Evolutionary conservation across 129 eudicot genomes (phyloP).

Genomic region (Tanacetum coccineum): DNA sequence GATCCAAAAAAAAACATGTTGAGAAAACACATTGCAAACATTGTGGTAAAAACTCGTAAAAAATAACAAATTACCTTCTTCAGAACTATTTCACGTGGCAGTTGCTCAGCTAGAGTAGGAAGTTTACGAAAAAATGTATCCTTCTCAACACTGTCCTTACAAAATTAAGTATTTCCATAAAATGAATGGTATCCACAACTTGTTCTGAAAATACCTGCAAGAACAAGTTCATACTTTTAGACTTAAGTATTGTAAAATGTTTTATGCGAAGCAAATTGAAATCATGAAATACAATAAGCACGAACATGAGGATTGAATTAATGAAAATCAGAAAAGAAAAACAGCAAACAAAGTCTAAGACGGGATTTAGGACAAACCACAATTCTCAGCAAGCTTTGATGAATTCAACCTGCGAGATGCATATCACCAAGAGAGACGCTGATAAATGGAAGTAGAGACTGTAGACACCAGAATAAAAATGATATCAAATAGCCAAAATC

Average conservation of each 20-base stretch:
- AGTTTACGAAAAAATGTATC: constrained; percentile 96
- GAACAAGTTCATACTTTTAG: constrained; percentile 21
- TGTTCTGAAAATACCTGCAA: constrained; percentile 95
- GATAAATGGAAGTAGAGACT: constrained; percentile 99
- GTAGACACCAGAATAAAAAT: constrained; percentile 60
- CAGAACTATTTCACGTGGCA: constrained; percentile 91
- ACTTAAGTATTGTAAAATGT: constrained; percentile 2
- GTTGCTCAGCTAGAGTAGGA: constrained; percentile 92
- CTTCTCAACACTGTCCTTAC: constrained; percentile 97
- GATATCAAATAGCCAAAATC: constrained; percentile 26
- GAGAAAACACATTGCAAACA: constrained; percentile 10
- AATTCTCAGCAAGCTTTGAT: constrained; percentile 87
- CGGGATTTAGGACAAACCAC: constrained; percentile 57
- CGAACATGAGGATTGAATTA: constrained; percentile 3
- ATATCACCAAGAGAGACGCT: constrained; percentile 83
- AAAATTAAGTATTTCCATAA: constrained; percentile 93
- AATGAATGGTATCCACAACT: constrained; percentile 96
- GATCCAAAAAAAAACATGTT: constrained; percentile 1
- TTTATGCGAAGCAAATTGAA: constrained; percentile 4
- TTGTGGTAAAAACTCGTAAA: constrained; percentile 8
- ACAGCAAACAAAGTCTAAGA: constrained; percentile 11
- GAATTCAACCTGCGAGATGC: constrained; percentile 98
- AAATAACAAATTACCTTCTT: constrained; percentile 55
- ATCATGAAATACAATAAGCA: constrained; percentile 3
- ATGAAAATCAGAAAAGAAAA: background rate